Evolutionary conservation across 257 asterid genomes (phyloP).

Genomic region (Plectranthus barbatus): DNA sequence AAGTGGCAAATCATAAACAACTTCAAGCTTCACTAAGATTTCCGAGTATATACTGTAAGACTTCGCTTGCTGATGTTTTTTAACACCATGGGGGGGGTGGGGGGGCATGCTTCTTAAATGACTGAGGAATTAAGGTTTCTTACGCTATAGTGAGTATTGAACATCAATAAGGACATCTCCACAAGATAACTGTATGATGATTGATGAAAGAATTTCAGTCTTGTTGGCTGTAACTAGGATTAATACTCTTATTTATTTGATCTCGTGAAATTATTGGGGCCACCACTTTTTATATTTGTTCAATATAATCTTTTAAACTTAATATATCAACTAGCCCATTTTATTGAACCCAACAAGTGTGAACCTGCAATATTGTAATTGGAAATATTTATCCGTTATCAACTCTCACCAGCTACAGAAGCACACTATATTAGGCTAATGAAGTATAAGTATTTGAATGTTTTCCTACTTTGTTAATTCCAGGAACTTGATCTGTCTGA

Average conservation of each 20-base stretch:
- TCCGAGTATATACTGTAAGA: too few species aligned
- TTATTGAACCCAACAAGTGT: not conserved
- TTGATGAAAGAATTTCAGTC: too few species aligned
- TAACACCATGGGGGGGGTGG: too few species aligned
- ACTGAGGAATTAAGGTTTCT: too few species aligned
- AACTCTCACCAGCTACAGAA: not conserved
- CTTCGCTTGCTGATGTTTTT: too few species aligned
- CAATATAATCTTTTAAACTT: not conserved
- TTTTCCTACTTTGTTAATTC: constrained; percentile 8
- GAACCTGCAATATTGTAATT: not conserved
- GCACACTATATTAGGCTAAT: not conserved
- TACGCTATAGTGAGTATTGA: not conserved
- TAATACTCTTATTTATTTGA: too few species aligned
- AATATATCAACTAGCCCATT: not conserved
- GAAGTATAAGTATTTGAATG: constrained; percentile 4
- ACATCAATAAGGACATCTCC: not conserved
- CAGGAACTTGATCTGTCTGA: constrained; percentile 95
- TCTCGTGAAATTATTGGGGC: not conserved
- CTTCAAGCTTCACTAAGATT: too few species aligned
- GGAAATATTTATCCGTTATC: not conserved
- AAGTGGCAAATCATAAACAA: too few species aligned
- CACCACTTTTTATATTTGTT: not conserved
- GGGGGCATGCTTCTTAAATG: too few species aligned
- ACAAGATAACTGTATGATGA: too few species aligned
- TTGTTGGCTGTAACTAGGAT: too few species aligned